Conservation (phyloP, 306 rosid species). For the Rosa rugosa region DNA sequence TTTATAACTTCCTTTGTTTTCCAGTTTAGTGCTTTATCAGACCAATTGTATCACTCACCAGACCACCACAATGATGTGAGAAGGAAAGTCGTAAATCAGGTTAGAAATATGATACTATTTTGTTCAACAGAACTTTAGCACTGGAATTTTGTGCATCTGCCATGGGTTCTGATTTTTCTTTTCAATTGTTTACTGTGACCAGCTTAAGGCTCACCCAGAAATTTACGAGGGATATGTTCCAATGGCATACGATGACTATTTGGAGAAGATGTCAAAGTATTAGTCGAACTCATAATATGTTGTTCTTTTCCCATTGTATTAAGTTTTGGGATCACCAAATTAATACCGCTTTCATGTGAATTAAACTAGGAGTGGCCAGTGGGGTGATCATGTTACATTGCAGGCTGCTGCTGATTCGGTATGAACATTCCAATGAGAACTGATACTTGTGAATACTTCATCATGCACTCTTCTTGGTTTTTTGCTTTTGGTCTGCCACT, state of each 20-base stretch:
- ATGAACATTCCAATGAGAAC: conserved; percentile 18
- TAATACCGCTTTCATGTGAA: conserved; percentile 24
- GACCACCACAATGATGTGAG: conserved; percentile 67
- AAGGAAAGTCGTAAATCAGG: conserved; percentile 67
- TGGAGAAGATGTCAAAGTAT: conserved; percentile 77
- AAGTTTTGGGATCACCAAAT: neutral
- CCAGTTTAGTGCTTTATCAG: conserved; percentile 87
- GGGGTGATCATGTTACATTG: conserved; percentile 96
- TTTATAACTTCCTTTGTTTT: conserved; percentile 18
- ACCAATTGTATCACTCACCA: conserved; percentile 62
- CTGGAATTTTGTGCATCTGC: conserved; percentile 16
- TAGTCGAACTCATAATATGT: conserved; percentile 10
- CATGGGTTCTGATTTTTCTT: conserved; percentile 32
- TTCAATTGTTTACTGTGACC: conserved; percentile 25
- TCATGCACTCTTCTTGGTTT: neutral
- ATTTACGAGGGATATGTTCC: conserved; percentile 91
- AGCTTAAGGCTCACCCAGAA: conserved; percentile 80
- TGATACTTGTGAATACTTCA: neutral
- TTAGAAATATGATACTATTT: conserved; percentile 27
- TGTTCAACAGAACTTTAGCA: conserved; percentile 17
- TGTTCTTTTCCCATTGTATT: neutral
- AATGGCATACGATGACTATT: conserved; percentile 65
- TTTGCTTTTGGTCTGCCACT: neutral
- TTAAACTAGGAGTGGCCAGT: conserved; percentile 74
- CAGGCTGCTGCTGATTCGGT: conserved; percentile 89